These are phyloP conservation scores for Diutina catenulata DNA, from an alignment of 1,139 yeast species.

Conservation along the genomic window DNA sequence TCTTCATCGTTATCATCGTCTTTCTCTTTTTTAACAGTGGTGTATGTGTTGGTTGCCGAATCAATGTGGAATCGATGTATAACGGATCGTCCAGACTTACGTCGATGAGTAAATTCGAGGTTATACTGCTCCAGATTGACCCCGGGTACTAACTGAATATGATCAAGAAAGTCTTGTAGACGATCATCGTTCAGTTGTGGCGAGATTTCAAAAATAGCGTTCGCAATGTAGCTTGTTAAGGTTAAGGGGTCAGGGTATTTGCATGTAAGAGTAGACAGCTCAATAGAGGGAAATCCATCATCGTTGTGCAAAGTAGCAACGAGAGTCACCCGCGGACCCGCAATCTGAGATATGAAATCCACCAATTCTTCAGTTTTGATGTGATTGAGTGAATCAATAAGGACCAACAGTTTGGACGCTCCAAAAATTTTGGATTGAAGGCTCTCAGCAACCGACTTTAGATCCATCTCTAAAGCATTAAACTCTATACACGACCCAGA, in stretches of 20 bases:
- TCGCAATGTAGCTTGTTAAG: slow-evolving; percentile 55
- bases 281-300: slow-evolving; percentile 15
- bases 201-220: slow-evolving; percentile 49
- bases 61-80: slow-evolving; percentile 45
- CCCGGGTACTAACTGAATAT: slow-evolving; percentile 37
- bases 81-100: slow-evolving; percentile 77
- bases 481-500: slow-evolving; percentile 35
- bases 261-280: slow-evolving; percentile 19
- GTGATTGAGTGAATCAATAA: slow-evolving; percentile 64
- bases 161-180: no score
- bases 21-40: slow-evolving; percentile 12
- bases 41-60: slow-evolving; percentile 26
- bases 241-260: slow-evolving; percentile 42
- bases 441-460: slow-evolving; percentile 14
- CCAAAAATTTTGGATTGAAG: slow-evolving; percentile 14
- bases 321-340: slow-evolving; percentile 42
- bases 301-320: slow-evolving; percentile 47
- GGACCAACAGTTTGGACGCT: slow-evolving; percentile 22
- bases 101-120: slow-evolving; percentile 48
- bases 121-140: slow-evolving; percentile 37
- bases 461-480: slow-evolving; percentile 25
- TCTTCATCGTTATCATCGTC: slow-evolving; percentile 21
- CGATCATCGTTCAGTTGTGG: slow-evolving; percentile 23
- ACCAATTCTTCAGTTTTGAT: slow-evolving; percentile 36
- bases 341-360: slow-evolving; percentile 40